Evolutionary conservation across 306 rosid genomes (phyloP).

Genomic region (Lathyrus oleraceus): DNA sequence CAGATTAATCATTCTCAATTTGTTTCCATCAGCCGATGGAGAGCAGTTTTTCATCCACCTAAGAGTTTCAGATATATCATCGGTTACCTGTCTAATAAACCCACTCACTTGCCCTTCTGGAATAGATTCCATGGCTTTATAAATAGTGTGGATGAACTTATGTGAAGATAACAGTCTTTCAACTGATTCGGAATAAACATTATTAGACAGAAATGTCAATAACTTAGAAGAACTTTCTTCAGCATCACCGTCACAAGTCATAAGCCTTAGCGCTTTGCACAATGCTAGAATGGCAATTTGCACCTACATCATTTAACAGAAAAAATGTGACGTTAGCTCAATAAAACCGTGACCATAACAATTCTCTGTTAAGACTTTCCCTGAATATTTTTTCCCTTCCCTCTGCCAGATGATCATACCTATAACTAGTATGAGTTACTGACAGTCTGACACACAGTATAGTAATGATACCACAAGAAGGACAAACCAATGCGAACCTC

Average conservation of each 20-base stretch:
- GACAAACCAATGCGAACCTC: slow-evolving; percentile 22
- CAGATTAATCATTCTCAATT: slow-evolving; percentile 43
- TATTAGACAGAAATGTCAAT: slow-evolving; percentile 46
- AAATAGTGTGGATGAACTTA: slow-evolving; percentile 55
- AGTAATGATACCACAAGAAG: slow-evolving; percentile 24
- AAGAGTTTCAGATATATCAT: slow-evolving; percentile 68
- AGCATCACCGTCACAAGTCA: slow-evolving; percentile 35
- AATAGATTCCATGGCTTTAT: slow-evolving; percentile 58
- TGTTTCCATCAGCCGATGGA: slow-evolving; percentile 38
- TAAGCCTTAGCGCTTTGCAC: slow-evolving; percentile 75
- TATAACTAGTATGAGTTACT: slow-evolving; percentile 11
- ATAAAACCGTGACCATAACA: slow-evolving; percentile 14
- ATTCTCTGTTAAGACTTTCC: not conserved
- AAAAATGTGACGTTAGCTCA: slow-evolving; percentile 21
- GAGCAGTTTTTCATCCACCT: slow-evolving; percentile 61
- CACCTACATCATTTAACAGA: slow-evolving; percentile 63
- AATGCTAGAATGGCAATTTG: slow-evolving; percentile 60
- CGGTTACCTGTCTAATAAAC: slow-evolving; percentile 57
- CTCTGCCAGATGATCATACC: slow-evolving; percentile 14
- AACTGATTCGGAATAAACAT: slow-evolving; percentile 61
- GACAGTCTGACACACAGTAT: slow-evolving; percentile 13
- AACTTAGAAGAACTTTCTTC: slow-evolving; percentile 49
- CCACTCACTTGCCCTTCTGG: slow-evolving; percentile 91
- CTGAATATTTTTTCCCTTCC: slow-evolving; percentile 16
- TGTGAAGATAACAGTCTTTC: slow-evolving; percentile 64